Base-by-base conservation (phyloP, 116 monocot genomes). In the Phalaenopsis hybrid region DNA sequence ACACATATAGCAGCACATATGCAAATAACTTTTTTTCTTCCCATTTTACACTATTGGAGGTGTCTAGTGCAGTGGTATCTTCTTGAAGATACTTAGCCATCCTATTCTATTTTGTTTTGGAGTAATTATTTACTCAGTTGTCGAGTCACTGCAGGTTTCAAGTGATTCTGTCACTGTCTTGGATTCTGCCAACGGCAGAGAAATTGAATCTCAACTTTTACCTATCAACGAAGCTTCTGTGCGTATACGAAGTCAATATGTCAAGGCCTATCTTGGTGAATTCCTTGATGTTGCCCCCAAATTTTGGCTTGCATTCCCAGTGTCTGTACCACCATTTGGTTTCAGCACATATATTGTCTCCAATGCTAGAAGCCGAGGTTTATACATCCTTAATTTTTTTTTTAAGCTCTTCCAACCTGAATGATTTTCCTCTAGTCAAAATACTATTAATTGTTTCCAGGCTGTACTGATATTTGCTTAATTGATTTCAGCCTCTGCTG, bases 321-420 rank as follows among this genome's bases (percentile, higher is more conserved):
- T 91, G 41, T 92, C 95, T 84, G 83, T 92, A 79, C 95, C 99
- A 46, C 92, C 99, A 86, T 85, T 99, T 84, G 99, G 99, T 76
- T 99, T 92, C 81, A 95, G 68, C 65, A 92, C 94, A 51, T 99
- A 99, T 80, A 82, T 90, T 45, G 63, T 99, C 31, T 94, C 95
- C 76, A 86, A 72, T 76, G 80, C 87, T 49, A 82, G 83, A 78
- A 46, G 83, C 34, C 74, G 82, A 88, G 94, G 99, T 99, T 57
- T 82, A 33, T 37, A 75, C 10, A 52, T 73, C 46, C 70, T 25
- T 45, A 52, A 72, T 72, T 80, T 65, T 44, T 21, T 21, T 75
- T 37, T 48, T 48, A 41, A 21, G 0, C 46, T 75, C 20, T 46
- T 75, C 16, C 45, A 45, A 20, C 23, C 72, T 41, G 16, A 72